Evolutionary conservation across 208 protist species (phyloP).

Genomic region (Novymonas esmeraldas): DNA sequence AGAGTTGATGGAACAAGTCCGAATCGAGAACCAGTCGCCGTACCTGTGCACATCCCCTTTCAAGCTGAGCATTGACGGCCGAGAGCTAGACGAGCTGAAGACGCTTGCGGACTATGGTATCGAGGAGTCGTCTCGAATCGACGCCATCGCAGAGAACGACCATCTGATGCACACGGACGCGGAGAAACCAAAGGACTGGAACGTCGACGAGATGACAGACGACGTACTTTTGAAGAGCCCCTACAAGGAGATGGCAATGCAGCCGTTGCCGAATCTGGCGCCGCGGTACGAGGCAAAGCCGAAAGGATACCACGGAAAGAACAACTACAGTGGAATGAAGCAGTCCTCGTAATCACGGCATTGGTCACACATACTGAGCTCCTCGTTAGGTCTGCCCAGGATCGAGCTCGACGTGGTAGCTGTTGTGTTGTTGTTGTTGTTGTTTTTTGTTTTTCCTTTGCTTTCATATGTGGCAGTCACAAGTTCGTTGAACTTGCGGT

Average conservation of each 20-base stretch:
- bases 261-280: slow-evolving; percentile 66
- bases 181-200: slow-evolving; percentile 79
- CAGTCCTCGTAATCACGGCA: slow-evolving; percentile 55
- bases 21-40: slow-evolving; percentile 82
- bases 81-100: slow-evolving; percentile 61
- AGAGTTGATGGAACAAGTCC: slow-evolving; percentile 72
- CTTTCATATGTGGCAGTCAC: no score
- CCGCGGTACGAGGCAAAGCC: slow-evolving; percentile 86
- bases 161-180: slow-evolving; percentile 61
- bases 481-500: no score
- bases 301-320: slow-evolving; percentile 67
- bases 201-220: slow-evolving; percentile 79
- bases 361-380: no score
- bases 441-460: no score
- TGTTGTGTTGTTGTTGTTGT: no score
- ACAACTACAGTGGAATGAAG: slow-evolving; percentile 87
- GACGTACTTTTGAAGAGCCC: slow-evolving; percentile 55
- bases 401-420: no score
- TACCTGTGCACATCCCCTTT: slow-evolving; percentile 77
- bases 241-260: slow-evolving; percentile 89
- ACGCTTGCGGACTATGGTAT: slow-evolving; percentile 61
- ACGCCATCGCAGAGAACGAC: slow-evolving; percentile 78
- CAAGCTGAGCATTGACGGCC: slow-evolving; percentile 69
- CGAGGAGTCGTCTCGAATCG: slow-evolving; percentile 65
- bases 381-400: no score